Base-by-base conservation (phyloP, 768 basidiomycete species). In the Suillus tomentosus region DNA sequence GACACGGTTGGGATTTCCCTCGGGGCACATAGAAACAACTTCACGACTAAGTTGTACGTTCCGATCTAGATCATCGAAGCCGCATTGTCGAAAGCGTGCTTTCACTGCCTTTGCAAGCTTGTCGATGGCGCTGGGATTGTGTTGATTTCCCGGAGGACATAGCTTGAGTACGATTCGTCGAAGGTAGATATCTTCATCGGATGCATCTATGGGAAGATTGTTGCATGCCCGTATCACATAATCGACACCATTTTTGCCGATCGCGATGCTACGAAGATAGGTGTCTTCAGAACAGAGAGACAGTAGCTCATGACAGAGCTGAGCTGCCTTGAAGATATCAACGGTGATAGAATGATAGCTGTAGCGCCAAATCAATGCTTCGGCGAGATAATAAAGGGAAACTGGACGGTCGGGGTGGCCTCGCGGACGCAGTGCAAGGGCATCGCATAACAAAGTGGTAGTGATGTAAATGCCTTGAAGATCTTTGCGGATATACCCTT, bases 381-480 rank as follows among this genome's bases (percentile, higher is more conserved):
- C 62, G 7, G 68, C 74, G 43, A 72, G 66, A 50, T 69, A 64
- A 63, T 66, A 62, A 7, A 75, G 48, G 19, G 45, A 60, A 1
- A 39, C 7, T 14, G 72, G 63, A 24, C 65, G 68, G 40, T 62
- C 61, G 27, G 65, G 50, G 59, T 74, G 69, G 5, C 64, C 70
- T 34, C 71, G 63, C 22, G 70, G 67, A 17, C 68, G 67, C 22
- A 73, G 43, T n/a, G 66, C 57, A 8, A 76, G 68, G 39, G 69
- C 63, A 64, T 63, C 36, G 40, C 57, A 17, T 60, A 45, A 7
- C 56, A 27, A 53, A 79, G 64, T 17, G 70, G 68, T 50, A 64
- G 53, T 77, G 75, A 6, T 60, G 47, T 15, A 63, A 54, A 36
- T 73, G 65, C 48, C 74, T 62, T 5, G 62, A 65, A n/a, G 42